Base-by-base conservation (phyloP, 2,329 filamentous ascomycete species). In the Cladophialophora carrionii region DNA sequence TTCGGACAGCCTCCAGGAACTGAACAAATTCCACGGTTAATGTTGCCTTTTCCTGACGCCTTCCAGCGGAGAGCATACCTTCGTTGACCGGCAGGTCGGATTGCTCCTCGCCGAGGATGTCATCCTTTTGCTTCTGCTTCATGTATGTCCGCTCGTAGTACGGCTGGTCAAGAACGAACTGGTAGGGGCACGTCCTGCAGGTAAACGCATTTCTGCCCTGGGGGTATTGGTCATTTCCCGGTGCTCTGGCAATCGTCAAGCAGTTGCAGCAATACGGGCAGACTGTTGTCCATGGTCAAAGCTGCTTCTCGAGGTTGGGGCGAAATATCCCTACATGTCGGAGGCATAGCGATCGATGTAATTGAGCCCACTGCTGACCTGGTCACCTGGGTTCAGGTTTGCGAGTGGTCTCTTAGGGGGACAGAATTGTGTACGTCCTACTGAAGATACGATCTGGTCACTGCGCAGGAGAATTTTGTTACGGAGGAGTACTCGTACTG, bases 151-250 rank as follows among this genome's bases (percentile, higher is more conserved):
- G 90, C 74, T 96, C 92, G 79, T 87, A 96, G 78, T 92, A 90
- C 66, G 88, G 87, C 73, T 88, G 85, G 71, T 88, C 88, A 74
- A 98, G 88, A 64, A 90, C 82, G 78, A 92, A 92, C 77, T 96
- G 88, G 81, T 96, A 99, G 3, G 95, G 94, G 73, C 95, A 99
- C 64, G 92, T 96, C 64, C 92, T 90, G 81, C 95, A 99, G 79
- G 96, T 92, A 78, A 98, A 92, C 64, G 92, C 89, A 82, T 97
- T 97, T 59, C 79, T 74, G 1, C 80, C 80, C 49, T 77, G 68
- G 14, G 79, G 78, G 62, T 78, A 74, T 59, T 76, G 73, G 1
- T 72, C 72, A 17, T 75, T 76, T 4, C 77, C 72, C 9, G 78
- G 75, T 1, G 75, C 74, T 57, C 77, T 76, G 51, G 79, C 78